These are phyloP conservation scores for Sporobolomyces pararoseus DNA, from an alignment of 768 basidiomycete species.

Conservation along the genomic window DNA sequence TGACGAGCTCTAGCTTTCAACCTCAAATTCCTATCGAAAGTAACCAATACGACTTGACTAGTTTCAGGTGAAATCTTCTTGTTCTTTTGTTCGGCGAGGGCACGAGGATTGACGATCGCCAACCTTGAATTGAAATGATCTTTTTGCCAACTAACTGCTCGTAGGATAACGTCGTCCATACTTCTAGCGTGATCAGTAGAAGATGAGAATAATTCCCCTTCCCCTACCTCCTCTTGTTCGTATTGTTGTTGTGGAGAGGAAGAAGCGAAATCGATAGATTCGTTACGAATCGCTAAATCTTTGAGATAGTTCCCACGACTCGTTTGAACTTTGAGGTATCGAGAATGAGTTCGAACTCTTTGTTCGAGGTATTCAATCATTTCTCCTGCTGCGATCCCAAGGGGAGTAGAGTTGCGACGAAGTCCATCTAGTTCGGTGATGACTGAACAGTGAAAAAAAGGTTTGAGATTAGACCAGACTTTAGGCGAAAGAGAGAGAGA, in stretches of 20 bases:
- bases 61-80: constrained; percentile 50
- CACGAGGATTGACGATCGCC: constrained; percentile 58
- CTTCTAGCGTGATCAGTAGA: constrained; percentile 58
- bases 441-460: constrained; percentile 51
- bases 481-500: not conserved
- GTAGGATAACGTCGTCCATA: constrained; percentile 93
- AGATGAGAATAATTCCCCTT: too few relatives aligned
- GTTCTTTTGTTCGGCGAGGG: constrained; percentile 44
- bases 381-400: constrained; percentile 68
- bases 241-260: constrained; percentile 45
- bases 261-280: constrained; percentile 66
- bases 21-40: constrained; percentile 87
- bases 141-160: constrained; percentile 87
- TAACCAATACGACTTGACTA: constrained; percentile 81
- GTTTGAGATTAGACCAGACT: not conserved
- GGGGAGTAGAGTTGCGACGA: constrained; percentile 57
- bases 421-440: constrained; percentile 98
- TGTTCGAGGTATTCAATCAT: constrained; percentile 70
- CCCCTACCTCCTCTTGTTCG: too few relatives aligned
- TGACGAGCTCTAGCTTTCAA: constrained; percentile 84
- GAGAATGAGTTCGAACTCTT: constrained; percentile 68
- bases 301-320: constrained; percentile 88
- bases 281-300: constrained; percentile 73
- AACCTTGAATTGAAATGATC: constrained; percentile 88
- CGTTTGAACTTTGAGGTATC: constrained; percentile 88